A percentile compares a stretch with the other conserved stretches of the same genome.
Conservation (phyloP, 768 basidiomycete genomes). For the Flagelloscypha sp. region DNA sequence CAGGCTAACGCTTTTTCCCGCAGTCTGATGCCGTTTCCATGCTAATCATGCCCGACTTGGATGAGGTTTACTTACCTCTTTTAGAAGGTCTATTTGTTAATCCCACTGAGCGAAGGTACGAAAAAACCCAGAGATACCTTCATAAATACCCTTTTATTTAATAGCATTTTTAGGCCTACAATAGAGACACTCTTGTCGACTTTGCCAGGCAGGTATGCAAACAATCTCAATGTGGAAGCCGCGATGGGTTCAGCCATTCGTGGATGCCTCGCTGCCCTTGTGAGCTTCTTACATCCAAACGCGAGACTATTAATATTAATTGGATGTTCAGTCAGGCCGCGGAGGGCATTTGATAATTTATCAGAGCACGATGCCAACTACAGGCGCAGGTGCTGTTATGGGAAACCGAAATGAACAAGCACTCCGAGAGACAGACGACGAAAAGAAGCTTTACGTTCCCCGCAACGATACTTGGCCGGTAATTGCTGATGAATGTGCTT, state of each 20-base stretch:
- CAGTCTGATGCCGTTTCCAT: constrained; percentile 51
- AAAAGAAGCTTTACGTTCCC: constrained; percentile 69
- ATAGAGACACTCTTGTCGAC: constrained; percentile 61
- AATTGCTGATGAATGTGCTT: constrained; percentile 81
- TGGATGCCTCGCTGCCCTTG: constrained; percentile 64
- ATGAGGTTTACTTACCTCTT: constrained; percentile 87
- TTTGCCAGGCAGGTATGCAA: constrained; percentile 54
- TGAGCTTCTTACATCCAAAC: constrained; percentile 22
- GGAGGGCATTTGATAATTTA: constrained; percentile 79
- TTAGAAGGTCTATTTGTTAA: constrained; percentile 68
- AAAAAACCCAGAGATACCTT: background rate
- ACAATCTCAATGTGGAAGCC: constrained; percentile 40
- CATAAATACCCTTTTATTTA: constrained; percentile 2
- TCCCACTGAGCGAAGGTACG: constrained; percentile 62
- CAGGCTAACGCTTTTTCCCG: constrained; percentile 9
- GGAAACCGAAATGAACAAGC: constrained; percentile 51
- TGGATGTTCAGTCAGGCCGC: constrained; percentile 39
- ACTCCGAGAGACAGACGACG: constrained; percentile 79
- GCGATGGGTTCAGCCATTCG: constrained; percentile 75
- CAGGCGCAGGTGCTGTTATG: constrained; percentile 65
- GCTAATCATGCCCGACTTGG: constrained; percentile 79
- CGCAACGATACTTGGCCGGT: constrained; percentile 75
- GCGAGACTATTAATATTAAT: constrained; percentile 5
- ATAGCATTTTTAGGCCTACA: constrained; percentile 33
- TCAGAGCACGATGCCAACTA: constrained; percentile 56